A percentile compares a stretch with the other conserved stretches of the same genome.
Conservation (phyloP, 2,329 filamentous ascomycete genomes). For the Ophiostoma tasmaniense region DNA sequence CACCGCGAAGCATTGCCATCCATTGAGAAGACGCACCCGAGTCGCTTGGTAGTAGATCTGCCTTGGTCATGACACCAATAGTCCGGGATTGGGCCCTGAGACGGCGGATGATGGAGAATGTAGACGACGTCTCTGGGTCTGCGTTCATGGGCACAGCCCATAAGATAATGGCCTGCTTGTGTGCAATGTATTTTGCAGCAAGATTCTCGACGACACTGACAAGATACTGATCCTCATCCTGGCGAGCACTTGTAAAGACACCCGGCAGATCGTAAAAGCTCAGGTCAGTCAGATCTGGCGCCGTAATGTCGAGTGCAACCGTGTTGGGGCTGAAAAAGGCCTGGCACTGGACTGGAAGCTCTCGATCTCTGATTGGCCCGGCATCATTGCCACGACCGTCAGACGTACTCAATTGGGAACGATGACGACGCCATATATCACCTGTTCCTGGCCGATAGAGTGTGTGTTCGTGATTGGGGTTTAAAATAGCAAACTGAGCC, state of each 20-base stretch:
- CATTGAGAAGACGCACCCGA: slow-evolving; percentile 46
- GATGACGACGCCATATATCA: slow-evolving; percentile 18
- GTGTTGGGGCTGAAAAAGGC: slow-evolving; percentile 77
- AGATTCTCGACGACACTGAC: slow-evolving; percentile 65
- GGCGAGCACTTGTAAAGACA: slow-evolving; percentile 62
- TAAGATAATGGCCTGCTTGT: slow-evolving; percentile 64
- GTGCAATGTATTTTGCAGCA: slow-evolving; percentile 59
- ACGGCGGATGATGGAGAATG: slow-evolving; percentile 54
- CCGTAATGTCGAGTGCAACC: slow-evolving; percentile 66
- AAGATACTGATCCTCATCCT: slow-evolving; percentile 57
- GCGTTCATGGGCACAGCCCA: slow-evolving; percentile 70
- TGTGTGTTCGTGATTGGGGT: slow-evolving; percentile 47
- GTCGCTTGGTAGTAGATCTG: slow-evolving; percentile 56
- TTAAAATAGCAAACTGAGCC: slow-evolving; percentile 70
- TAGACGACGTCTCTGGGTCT: slow-evolving; percentile 67
- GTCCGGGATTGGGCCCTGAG: slow-evolving; percentile 51
- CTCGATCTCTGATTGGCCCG: not conserved
- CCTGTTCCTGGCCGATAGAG: slow-evolving; percentile 42
- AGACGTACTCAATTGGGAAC: not conserved
- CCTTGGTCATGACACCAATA: slow-evolving; percentile 76
- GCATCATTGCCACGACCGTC: not conserved
- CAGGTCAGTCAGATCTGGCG: slow-evolving; percentile 60
- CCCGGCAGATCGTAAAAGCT: slow-evolving; percentile 83
- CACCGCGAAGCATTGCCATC: slow-evolving; percentile 52
- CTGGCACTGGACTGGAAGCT: slow-evolving; percentile 29